phyloP scores from a whole-genome alignment of 148 eudicot genomes.

The Diospyros kaki region DNA sequence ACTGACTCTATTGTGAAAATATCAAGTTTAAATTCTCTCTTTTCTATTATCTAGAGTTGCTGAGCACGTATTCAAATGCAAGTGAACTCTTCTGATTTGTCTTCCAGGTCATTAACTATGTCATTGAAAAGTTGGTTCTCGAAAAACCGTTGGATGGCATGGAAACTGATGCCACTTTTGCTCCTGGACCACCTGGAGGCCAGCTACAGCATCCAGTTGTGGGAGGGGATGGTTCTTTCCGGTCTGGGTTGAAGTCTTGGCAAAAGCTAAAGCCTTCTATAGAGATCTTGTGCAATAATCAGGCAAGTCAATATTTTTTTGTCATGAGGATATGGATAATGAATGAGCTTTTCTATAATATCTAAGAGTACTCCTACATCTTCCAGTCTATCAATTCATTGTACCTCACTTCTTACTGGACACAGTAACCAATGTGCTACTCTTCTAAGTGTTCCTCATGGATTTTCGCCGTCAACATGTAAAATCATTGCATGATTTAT shows the following conservation, averaged over 20 bases:
- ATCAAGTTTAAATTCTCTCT: not conserved
- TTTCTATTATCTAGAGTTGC: not conserved
- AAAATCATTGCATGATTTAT: not conserved
- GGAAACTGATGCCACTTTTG: constrained; percentile 52
- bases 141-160: constrained; percentile 68
- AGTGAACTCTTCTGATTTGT: constrained; percentile 8
- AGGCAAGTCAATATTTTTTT: constrained; percentile 39
- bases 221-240: constrained; percentile 58
- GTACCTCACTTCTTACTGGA: not conserved
- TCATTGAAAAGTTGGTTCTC: constrained; percentile 80
- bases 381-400: not conserved
- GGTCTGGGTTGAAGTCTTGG: constrained; percentile 74
- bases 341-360: not conserved
- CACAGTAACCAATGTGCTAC: not conserved
- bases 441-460: not conserved
- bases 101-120: constrained; percentile 80
- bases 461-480: not conserved
- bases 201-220: constrained; percentile 43
- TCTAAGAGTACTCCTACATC: not conserved
- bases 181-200: constrained; percentile 53
- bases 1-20: not conserved
- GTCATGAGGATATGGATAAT: not conserved
- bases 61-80: not conserved
- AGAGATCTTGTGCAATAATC: constrained; percentile 92
- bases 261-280: constrained; percentile 76